Base-by-base conservation (phyloP, 805 yeast species). In the Yarrowia deformans region DNA sequence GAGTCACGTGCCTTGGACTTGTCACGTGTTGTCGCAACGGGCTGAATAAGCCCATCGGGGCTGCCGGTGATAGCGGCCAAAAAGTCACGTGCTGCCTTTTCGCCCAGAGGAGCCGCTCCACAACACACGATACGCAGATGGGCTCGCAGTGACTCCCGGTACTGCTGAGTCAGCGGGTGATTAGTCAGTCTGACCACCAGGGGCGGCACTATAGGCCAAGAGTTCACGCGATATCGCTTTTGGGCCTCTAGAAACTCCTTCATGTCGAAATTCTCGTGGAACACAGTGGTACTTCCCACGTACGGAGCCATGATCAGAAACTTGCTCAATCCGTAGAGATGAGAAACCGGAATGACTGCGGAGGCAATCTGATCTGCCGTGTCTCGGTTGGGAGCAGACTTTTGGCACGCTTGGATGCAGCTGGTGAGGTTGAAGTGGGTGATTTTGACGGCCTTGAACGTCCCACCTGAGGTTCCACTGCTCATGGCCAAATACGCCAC, bases 41-140 rank as follows among this genome's bases (percentile, higher is more conserved):
- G 58, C 58, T 37, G 61, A 16, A 39, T 39, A 4, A 23, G 13
- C 1, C 66, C 66, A 0, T 60, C 42, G 5, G 43, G 43, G 70
- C 48, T 9, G 70, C 74, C 29, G 42, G 70, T 8, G 40, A 63
- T 13, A 0, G 32, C 48, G 0, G 43, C 8, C 23, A 63, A 10
- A 8, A 39, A 46, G n/a, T 37, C 56, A 14, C 37, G 37, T 19
- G 56, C 39, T 8, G 48, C 37, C 18, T 46, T 42, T 9, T 29
- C 68, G 4, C 68, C 56, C 14, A 86, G 81, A 35, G 85, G 84
- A 43, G 85, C 84, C 16, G 88, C 85, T 67, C 85, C 84, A 14
- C 72, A 72, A 69, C 82, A 76, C 67, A 82, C 81, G 70, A 79
- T 77, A 63, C 76, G 74, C 39, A 85, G 75, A 8, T 81, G 74